Evolutionary conservation across 805 yeast genomes (phyloP).

Genomic region (Kregervanrija pseudodelftensis): DNA sequence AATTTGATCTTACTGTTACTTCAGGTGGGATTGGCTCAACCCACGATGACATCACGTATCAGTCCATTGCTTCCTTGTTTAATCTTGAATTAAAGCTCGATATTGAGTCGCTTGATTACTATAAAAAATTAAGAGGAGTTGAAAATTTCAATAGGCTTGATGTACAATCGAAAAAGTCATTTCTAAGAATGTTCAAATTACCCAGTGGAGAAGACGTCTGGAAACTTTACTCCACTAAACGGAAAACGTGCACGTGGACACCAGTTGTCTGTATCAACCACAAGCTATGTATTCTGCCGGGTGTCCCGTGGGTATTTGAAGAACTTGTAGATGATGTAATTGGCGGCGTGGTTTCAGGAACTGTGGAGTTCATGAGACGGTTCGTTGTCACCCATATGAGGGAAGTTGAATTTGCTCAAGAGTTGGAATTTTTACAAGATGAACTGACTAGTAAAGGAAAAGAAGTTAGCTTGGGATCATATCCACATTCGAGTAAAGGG

Average conservation of each 20-base stretch:
- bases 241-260: conserved; percentile 80
- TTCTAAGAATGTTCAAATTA: conserved; percentile 71
- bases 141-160: conserved; percentile 25
- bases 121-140: conserved; percentile 42
- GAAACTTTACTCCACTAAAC: conserved; percentile 38
- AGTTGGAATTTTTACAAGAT: conserved; percentile 46
- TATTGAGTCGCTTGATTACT: conserved; percentile 44
- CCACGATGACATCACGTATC: conserved; percentile 84
- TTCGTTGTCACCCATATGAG: conserved; percentile 54
- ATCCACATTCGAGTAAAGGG: conserved; percentile 66
- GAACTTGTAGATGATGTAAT: conserved; percentile 34
- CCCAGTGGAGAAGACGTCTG: conserved; percentile 40
- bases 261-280: conserved; percentile 67
- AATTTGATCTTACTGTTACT: conserved; percentile 63
- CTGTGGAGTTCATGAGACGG: conserved; percentile 32
- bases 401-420: conserved; percentile 66
- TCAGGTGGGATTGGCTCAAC: conserved; percentile 82
- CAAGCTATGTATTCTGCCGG: conserved; percentile 71
- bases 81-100: conserved; percentile 44
- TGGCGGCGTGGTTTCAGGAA: no score
- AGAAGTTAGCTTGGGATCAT: conserved; percentile 67
- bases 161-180: conserved; percentile 47
- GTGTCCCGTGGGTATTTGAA: conserved; percentile 71
- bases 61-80: conserved; percentile 62
- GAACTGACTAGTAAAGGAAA: conserved; percentile 10